Conservation (phyloP, 441 rosid species). For the Euphorbia celastroides region DNA sequence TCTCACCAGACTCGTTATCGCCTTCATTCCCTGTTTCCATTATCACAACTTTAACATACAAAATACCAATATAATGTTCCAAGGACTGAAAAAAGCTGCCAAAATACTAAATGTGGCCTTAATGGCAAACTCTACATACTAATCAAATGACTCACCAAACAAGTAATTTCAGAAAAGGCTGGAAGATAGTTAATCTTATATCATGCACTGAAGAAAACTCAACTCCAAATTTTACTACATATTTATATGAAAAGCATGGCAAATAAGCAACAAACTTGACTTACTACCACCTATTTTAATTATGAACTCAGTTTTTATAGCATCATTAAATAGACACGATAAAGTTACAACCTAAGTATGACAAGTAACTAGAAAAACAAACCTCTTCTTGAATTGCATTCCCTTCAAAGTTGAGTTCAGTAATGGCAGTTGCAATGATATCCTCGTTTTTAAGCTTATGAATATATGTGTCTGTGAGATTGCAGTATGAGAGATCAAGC, state of each 20-base stretch:
- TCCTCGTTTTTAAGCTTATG: conserved; percentile 31
- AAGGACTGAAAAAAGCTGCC: too few relatives aligned
- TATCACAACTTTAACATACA: too few relatives aligned
- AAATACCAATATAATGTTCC: too few relatives aligned
- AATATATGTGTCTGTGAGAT: conserved; percentile 43
- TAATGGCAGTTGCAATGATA: conserved; percentile 40
- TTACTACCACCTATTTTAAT: too few relatives aligned
- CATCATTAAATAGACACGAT: too few relatives aligned
- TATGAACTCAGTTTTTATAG: too few relatives aligned
- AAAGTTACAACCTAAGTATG: background rate
- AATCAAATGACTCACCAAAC: too few relatives aligned
- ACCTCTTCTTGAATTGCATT: conserved; percentile 73
- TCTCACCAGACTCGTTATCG: too few relatives aligned
- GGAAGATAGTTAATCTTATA: background rate
- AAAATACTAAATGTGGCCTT: too few relatives aligned
- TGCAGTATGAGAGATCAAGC: conserved; percentile 79
- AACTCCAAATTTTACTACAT: background rate
- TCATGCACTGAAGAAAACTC: background rate
- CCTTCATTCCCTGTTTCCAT: too few relatives aligned
- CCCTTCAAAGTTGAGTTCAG: conserved; percentile 77
- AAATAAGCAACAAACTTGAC: background rate
- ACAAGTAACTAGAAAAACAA: conserved; percentile 20
- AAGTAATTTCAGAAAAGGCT: background rate
- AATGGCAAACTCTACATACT: too few relatives aligned
- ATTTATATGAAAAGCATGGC: background rate